Percentiles rank a stretch among this genome's conserved stretches.
Evolutionary conservation across 306 rosid genomes (phyloP).

Genomic region (Rosa chinensis): DNA sequence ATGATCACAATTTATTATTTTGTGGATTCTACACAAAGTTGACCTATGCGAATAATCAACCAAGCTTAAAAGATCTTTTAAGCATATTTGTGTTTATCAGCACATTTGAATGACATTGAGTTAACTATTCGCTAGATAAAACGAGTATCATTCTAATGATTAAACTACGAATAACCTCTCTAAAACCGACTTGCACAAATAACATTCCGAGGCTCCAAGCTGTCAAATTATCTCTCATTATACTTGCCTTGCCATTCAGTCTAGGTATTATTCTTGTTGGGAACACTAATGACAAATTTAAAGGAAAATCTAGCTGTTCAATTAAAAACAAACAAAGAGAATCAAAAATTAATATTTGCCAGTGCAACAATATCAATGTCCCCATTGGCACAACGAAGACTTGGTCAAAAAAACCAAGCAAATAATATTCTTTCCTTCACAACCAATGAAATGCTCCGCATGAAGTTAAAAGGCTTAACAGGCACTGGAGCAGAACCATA

Average conservation of each 20-base stretch:
- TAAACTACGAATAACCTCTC: too few relatives aligned
- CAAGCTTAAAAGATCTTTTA: too few relatives aligned
- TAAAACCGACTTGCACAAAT: not conserved
- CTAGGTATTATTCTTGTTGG: not conserved
- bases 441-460: not conserved
- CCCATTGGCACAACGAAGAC: not conserved
- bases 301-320: not conserved
- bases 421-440: fast-evolving
- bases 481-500: not conserved
- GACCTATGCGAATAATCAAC: not conserved
- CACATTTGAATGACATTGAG: too few relatives aligned
- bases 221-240: not conserved
- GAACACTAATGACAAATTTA: not conserved
- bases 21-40: not conserved
- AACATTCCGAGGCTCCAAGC: too few relatives aligned
- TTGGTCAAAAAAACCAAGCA: not conserved
- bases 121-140: too few relatives aligned
- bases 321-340: not conserved
- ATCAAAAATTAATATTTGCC: not conserved
- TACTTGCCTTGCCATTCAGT: not conserved
- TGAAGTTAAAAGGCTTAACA: not conserved
- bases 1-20: not conserved
- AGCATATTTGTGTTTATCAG: not conserved
- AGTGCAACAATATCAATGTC: constrained; percentile 4
- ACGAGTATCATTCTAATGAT: too few relatives aligned